Evolutionary conservation across 2,329 filamentous ascomycete species (phyloP).

Genomic region (Pseudofabraea citricarpa): DNA sequence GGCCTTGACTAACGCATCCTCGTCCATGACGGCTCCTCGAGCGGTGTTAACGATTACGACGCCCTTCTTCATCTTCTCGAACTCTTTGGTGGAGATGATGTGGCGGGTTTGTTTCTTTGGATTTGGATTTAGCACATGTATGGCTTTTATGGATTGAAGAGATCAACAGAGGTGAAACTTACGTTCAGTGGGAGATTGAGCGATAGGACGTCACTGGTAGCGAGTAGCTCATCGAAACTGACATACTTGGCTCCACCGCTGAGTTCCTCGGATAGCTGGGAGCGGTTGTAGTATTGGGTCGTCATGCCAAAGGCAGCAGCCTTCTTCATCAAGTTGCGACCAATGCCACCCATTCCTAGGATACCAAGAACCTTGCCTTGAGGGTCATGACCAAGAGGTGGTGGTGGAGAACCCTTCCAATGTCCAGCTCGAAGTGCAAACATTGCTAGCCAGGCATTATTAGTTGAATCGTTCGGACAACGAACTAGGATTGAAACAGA

Average conservation of each 20-base stretch:
- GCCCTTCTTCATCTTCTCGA: conserved; percentile 72
- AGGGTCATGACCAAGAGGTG: conserved; percentile 68
- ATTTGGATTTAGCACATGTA: not conserved
- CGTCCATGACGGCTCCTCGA: conserved; percentile 76
- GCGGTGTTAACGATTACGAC: conserved; percentile 79
- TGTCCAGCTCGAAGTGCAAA: conserved; percentile 57
- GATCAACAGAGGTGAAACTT: conserved; percentile 30
- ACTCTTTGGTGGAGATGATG: conserved; percentile 67
- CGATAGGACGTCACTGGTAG: conserved; percentile 69
- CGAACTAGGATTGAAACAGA: too few species aligned
- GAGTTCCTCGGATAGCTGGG: conserved; percentile 48
- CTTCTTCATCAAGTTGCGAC: conserved; percentile 70
- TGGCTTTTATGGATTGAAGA: not conserved
- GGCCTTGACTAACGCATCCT: conserved; percentile 71
- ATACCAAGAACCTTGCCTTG: conserved; percentile 76
- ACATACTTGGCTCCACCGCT: conserved; percentile 60
- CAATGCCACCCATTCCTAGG: conserved; percentile 82
- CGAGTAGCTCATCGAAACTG: conserved; percentile 67
- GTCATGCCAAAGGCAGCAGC: conserved; percentile 72
- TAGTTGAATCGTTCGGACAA: too few species aligned
- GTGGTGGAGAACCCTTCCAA: conserved; percentile 58
- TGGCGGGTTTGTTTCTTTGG: conserved; percentile 59
- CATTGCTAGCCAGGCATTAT: conserved; percentile 45
- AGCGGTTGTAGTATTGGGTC: conserved; percentile 71
- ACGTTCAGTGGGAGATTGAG: conserved; percentile 80